Base-by-base conservation (phyloP, 441 rosid species). In the Mallotus japonicus region DNA sequence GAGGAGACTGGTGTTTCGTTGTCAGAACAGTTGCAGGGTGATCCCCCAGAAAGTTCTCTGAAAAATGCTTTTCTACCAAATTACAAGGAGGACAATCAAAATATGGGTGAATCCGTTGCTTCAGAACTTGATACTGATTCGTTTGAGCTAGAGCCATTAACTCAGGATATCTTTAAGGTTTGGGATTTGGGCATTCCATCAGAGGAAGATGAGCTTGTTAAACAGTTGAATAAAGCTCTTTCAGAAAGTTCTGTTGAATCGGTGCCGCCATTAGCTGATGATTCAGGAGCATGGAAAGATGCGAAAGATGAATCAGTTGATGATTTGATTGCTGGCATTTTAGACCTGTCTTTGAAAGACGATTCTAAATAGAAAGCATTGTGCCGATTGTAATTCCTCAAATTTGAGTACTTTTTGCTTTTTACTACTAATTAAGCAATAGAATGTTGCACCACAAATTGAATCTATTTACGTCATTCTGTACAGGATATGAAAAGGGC, bases 181-280 rank as follows among this genome's bases (percentile, higher is more conserved):
- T 92, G 97, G 95, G 93, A 88, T 79, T 77, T 89, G 73, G 77
- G 76, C 62, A 76, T 86, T 66, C 84, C 77, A 4, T 74, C 62
- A 12, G 87, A 86, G 70, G 86, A 76, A 65, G 87, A 82, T 73
- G 90, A 81, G 82, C 73, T 91, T 40, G 61, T 67, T 46, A 77
- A 80, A 67, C 91, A 84, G 71, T 72, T 87, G 75, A 83, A 82
- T 64, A 85, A 83, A 71, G 90, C 89, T 9, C 74, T 89, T 12
- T 66, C 80, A 32, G 88, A 75, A 50, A 73, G 80, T 64, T 76
- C 77, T 50, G 19, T 34, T 67, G 34, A 70, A 53, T 61, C 72
- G 10, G 65, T 63, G 22, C 75, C 80, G 58, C 69, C 79, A 42
- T 49, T 69, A 3, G 24, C 59, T 59, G 82, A 80, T 75, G 81